Evolutionary conservation across 2,329 filamentous ascomycete genomes (phyloP), one percentile per base, ranked within the genome.

Genomic region (Apiospora pterosperma): DNA sequence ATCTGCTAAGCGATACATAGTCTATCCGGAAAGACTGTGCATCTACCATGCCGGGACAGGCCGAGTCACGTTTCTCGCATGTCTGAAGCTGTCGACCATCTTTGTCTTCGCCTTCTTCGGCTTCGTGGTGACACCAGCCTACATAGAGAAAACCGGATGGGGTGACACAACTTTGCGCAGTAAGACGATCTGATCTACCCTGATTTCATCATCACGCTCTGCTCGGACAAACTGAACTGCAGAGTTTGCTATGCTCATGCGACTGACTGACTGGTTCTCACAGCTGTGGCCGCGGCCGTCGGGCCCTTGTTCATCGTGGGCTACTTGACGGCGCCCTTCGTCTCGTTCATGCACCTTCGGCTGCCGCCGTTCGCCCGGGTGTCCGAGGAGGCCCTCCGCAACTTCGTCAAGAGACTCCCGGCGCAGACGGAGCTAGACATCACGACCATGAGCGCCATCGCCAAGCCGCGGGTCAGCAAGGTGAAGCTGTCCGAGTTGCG

Each of bases 31-130:
- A 67, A 80, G 80, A 16, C 73, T 94, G 34, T 83, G 93, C 69
- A 85, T 96, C 67, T 96, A 92, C 76, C 90, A 93, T 77, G 88
- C 88, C 62, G 91, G 92, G 62, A 90, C 87, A 0, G 83, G 84
- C 10, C 84, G 86, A 65, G 90, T 86, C 36, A 86, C 88, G 7
- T 89, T 91, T 69, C 78, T 95, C 58, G 91, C 90, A 60, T 85
- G 88, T 72, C 76, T 92, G 67, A 92, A 93, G 71, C 78, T 95
- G 64, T 88, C 88, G 1, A 89, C 90, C 3, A 82, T 96, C 44
- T 86, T 93, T 66, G 76, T 91, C 42, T 90, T 90, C 64, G 84
- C 83, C 25, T 87, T 90, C 69, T 92, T 92, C 71, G 83, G 82
- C 68, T 77, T 90, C 62, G 78, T 92, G 31, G 82, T 89, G 61